Conservation (phyloP, 306 rosid genomes). For the Trifolium fragiferum region DNA sequence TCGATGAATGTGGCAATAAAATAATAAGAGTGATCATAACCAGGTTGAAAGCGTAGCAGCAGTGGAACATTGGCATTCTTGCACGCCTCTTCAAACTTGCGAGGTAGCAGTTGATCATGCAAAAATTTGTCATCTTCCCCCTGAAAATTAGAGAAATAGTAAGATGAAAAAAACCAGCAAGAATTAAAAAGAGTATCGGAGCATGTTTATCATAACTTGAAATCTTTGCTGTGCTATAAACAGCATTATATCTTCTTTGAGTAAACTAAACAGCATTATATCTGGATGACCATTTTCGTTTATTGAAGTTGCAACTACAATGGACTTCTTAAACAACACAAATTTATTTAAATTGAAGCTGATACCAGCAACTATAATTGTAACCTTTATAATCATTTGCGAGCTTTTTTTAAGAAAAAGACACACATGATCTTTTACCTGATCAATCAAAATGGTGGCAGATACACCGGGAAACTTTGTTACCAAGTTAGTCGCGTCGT, state of each 20-base stretch:
- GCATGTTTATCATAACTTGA: not conserved
- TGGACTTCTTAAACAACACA: constrained; percentile 8
- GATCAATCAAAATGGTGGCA: constrained; percentile 85
- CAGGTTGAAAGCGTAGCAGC: constrained; percentile 71
- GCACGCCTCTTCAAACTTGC: constrained; percentile 88
- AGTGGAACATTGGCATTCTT: constrained; percentile 67
- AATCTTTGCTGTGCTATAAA: not conserved
- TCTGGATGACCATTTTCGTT: not conserved
- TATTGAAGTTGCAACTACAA: not conserved
- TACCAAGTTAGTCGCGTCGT: constrained; percentile 77
- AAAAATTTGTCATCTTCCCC: constrained; percentile 86
- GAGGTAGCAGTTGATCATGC: constrained; percentile 71
- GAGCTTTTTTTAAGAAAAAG: not conserved
- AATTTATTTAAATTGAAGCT: not conserved
- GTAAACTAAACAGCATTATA: not conserved
- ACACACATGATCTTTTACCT: constrained; percentile 55
- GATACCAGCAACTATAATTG: not conserved
- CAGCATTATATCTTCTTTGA: not conserved
- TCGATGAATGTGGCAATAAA: constrained; percentile 89
- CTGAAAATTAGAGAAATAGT: constrained; percentile 49
- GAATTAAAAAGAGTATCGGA: not conserved
- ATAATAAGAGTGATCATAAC: constrained; percentile 84
- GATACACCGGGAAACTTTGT: constrained; percentile 60
- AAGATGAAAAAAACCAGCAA: not conserved
- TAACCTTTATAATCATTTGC: not conserved